These are phyloP conservation scores for Puccinia coronata DNA, from an alignment of 1,284 basidiomycete genomes.

Conservation along the genomic window DNA sequence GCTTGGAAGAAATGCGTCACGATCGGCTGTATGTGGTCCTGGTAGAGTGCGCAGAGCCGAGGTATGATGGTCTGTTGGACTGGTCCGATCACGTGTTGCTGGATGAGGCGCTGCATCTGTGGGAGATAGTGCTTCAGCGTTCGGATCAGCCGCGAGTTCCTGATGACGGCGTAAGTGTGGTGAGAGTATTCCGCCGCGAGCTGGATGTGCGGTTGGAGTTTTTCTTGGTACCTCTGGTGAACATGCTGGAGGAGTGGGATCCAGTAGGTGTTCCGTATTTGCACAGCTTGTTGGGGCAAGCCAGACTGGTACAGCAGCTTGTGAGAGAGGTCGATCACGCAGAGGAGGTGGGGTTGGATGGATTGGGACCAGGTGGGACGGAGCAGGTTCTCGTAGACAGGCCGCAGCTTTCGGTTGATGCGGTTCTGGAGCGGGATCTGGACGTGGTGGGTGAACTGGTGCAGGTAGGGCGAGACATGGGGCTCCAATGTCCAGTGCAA, in stretches of 20 bases:
- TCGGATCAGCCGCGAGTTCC: not conserved
- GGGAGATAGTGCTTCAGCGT: not conserved
- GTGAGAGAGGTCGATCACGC: not conserved
- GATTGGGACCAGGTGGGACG: not conserved
- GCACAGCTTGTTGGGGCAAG: not conserved
- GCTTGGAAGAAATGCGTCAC: not conserved
- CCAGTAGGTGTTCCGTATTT: not conserved
- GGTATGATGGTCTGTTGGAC: not conserved
- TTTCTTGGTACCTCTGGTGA: not conserved
- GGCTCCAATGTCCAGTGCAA: conserved; percentile 32
- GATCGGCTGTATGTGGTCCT: not conserved
- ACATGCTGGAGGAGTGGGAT: not conserved
- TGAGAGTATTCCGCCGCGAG: not conserved
- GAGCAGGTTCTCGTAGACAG: conserved; percentile 8
- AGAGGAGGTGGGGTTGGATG: not conserved
- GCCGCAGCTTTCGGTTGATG: not conserved
- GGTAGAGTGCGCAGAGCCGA: not conserved
- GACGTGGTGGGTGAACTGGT: not conserved
- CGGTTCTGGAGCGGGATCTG: not conserved
- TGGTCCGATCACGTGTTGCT: not conserved
- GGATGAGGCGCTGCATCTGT: not conserved
- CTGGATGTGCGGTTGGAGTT: not conserved
- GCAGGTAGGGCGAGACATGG: not conserved
- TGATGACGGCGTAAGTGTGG: not conserved
- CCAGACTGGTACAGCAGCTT: not conserved